A percentile compares a stretch with the other conserved stretches of the same genome.
Evolutionary conservation across 768 basidiomycete genomes (phyloP).

Genomic region (Rhodotorula babjevae): DNA sequence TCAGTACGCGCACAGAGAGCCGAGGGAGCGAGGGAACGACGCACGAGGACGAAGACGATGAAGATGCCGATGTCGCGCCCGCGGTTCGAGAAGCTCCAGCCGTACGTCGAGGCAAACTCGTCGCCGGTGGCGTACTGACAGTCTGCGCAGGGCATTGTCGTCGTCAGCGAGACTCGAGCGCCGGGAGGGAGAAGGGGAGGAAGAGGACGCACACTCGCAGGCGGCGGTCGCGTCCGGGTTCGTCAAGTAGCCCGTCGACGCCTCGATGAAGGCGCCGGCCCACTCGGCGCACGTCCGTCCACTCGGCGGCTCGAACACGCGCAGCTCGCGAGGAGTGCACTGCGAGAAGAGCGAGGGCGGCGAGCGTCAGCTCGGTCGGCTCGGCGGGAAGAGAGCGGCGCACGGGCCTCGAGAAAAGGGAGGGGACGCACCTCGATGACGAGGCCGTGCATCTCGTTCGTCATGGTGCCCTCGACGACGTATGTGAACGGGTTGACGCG

Average conservation of each 20-base stretch:
- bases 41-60: slow-evolving; percentile 21
- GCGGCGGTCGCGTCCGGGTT: slow-evolving; percentile 58
- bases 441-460: slow-evolving; percentile 73
- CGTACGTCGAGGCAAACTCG: slow-evolving; percentile 68
- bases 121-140: slow-evolving; percentile 55
- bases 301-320: slow-evolving; percentile 64
- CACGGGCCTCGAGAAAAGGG: background rate
- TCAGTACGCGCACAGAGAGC: background rate
- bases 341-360: background rate
- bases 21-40: background rate
- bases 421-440: slow-evolving; percentile 48
- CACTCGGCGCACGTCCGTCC: slow-evolving; percentile 69
- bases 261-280: slow-evolving; percentile 61
- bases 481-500: slow-evolving; percentile 60
- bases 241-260: slow-evolving; percentile 68
- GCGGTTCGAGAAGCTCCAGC: slow-evolving; percentile 52
- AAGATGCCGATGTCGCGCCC: slow-evolving; percentile 31
- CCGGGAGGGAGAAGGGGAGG: slow-evolving; percentile 48
- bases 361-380: background rate
- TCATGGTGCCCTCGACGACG: slow-evolving; percentile 65
- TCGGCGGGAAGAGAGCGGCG: too few species aligned
- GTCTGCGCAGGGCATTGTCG: background rate
- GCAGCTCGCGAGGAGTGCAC: slow-evolving; percentile 66
- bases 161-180: background rate
- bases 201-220: slow-evolving; percentile 57